Conservation (phyloP, 83 land plant species). For the Thuja plicata region DNA sequence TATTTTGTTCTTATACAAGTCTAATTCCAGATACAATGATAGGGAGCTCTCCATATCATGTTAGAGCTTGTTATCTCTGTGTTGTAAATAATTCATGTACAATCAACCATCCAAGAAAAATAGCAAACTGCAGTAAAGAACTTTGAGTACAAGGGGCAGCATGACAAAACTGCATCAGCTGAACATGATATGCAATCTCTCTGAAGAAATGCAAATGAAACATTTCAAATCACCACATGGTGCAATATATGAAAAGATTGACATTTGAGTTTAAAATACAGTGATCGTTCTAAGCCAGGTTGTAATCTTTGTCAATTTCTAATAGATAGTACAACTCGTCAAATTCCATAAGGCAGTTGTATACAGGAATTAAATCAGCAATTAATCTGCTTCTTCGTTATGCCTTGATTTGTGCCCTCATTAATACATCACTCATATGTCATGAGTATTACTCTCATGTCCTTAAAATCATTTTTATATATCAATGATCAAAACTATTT, state of each 20-base stretch:
- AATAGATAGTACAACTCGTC: not conserved
- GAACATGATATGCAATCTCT: not conserved
- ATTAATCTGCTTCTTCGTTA: not conserved
- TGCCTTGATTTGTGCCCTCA: not conserved
- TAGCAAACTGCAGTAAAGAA: not conserved
- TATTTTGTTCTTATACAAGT: not conserved
- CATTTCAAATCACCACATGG: not conserved
- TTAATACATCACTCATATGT: not conserved
- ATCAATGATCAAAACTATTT: constrained; percentile 19
- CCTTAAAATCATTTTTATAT: not conserved
- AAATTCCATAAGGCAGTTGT: not conserved
- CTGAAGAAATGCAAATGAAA: not conserved
- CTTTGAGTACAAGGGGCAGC: not conserved
- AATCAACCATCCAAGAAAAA: not conserved
- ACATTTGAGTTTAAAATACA: not conserved
- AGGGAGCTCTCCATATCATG: not conserved
- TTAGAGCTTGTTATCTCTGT: not conserved
- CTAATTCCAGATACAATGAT: not conserved
- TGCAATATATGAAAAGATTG: not conserved
- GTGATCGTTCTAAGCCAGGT: not conserved
- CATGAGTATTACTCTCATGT: not conserved
- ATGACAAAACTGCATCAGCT: not conserved
- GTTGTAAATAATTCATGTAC: not conserved
- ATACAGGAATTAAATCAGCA: not conserved
- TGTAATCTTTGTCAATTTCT: not conserved